Conservation (phyloP, 352 stramenopile genomes). For the Globisporangium heterothallicum region DNA sequence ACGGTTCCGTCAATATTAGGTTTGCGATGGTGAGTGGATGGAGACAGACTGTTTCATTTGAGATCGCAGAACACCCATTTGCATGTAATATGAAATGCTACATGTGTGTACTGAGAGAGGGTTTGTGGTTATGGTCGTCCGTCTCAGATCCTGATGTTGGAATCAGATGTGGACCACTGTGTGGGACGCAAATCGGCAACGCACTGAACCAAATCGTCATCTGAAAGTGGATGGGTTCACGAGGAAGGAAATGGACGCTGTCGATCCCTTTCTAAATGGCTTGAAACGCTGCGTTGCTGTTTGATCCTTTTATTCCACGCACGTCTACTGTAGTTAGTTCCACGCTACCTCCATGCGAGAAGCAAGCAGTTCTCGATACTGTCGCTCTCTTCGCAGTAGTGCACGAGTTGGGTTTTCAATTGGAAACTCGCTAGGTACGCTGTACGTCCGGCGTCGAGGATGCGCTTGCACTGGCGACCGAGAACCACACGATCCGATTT, state of each 20-base stretch:
- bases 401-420: constrained; percentile 61
- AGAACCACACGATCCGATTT: constrained; percentile 58
- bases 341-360: constrained; percentile 42
- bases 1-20: no score
- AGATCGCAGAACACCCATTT: no score
- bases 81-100: no score
- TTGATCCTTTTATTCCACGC: neutral
- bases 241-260: no score
- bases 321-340: neutral
- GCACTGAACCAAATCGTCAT: no score
- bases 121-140: no score
- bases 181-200: neutral
- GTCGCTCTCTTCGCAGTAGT: constrained; percentile 71
- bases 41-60: no score
- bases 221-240: no score
- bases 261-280: neutral
- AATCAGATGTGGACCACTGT: neutral
- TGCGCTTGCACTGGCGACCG: constrained; percentile 71
- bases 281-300: neutral
- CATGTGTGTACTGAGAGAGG: no score
- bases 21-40: no score
- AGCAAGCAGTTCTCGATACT: constrained; percentile 82
- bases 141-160: neutral
- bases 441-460: constrained; percentile 66
- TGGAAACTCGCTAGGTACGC: constrained; percentile 42